These are phyloP conservation scores for Perilla frutescens DNA, from an alignment of 257 asterid genomes.

Conservation along the genomic window DNA sequence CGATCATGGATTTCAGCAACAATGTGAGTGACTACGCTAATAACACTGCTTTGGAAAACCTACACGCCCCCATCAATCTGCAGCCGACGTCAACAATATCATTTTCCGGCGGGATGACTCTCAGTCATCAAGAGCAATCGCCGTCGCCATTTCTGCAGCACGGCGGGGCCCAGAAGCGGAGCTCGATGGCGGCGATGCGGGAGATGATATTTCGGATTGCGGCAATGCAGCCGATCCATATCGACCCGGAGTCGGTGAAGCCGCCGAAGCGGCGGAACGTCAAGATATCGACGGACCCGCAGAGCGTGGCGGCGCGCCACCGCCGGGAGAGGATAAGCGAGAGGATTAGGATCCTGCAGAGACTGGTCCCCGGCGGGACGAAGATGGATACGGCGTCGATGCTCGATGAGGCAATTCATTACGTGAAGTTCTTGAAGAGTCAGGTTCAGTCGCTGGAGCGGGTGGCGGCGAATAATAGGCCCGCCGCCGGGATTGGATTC, in stretches of 20 bases:
- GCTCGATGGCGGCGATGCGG: conserved; percentile 87
- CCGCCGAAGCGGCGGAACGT: conserved; percentile 91
- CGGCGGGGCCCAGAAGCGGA: conserved; percentile 48
- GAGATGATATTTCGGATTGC: conserved; percentile 92
- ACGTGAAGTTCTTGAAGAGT: conserved; percentile 80
- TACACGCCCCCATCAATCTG: conserved; percentile 26
- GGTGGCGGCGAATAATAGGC: conserved; percentile 60
- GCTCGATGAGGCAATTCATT: conserved; percentile 93
- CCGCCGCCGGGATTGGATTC: conserved; percentile 61
- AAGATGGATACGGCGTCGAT: conserved; percentile 98
- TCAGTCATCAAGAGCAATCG: conserved; percentile 28
- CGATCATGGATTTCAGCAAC: conserved; percentile 45
- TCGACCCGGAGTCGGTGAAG: conserved; percentile 91
- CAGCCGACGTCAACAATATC: conserved; percentile 49
- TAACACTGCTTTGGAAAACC: background rate
- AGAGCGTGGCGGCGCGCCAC: conserved; percentile 93
- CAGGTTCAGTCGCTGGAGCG: conserved; percentile 82
- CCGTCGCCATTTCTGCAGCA: conserved; percentile 21
- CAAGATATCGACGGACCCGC: conserved; percentile 88
- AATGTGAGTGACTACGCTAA: background rate
- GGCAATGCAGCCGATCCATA: conserved; percentile 92
- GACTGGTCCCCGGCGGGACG: conserved; percentile 95
- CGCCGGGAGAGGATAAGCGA: conserved; percentile 92
- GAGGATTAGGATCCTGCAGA: conserved; percentile 77
- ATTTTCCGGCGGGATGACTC: conserved; percentile 33